phyloP scores from a whole-genome alignment of 2,329 filamentous ascomycete species.

The Cladosporium sp. region DNA sequence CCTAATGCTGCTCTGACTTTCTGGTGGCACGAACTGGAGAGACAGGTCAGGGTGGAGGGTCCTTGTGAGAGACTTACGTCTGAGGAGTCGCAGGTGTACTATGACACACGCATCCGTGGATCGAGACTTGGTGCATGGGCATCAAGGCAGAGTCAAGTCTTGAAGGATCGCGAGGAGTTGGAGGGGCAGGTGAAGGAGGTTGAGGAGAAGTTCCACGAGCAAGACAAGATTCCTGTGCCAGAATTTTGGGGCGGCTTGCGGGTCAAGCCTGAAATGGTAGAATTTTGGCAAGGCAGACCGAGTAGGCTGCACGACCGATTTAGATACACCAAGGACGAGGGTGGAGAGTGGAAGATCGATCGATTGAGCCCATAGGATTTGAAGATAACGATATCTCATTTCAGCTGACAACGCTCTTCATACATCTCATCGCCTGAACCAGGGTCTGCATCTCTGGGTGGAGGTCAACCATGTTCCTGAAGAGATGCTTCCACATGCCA shows the following conservation, averaged over 20 bases:
- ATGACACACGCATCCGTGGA: conserved; percentile 69
- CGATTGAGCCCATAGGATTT: conserved; percentile 69
- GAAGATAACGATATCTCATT: neutral
- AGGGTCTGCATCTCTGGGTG: too few relatives aligned
- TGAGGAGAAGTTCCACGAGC: conserved; percentile 72
- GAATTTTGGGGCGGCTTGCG: conserved; percentile 93
- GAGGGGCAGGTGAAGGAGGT: conserved; percentile 76
- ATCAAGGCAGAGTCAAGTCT: conserved; percentile 79
- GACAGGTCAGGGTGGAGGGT: conserved; percentile 91
- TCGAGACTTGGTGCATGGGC: conserved; percentile 91
- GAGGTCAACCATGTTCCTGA: too few relatives aligned
- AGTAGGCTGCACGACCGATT: conserved; percentile 94
- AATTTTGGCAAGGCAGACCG: conserved; percentile 94
- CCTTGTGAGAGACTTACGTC: conserved; percentile 63
- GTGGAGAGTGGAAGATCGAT: conserved; percentile 55
- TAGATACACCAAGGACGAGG: conserved; percentile 67
- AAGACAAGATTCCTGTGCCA: conserved; percentile 82
- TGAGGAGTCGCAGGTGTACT: conserved; percentile 72
- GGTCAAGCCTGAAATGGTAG: conserved; percentile 79
- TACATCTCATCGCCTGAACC: neutral
- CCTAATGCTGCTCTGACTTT: conserved; percentile 82
- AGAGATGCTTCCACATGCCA: too few relatives aligned
- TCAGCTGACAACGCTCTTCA: neutral
- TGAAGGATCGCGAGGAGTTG: conserved; percentile 70
- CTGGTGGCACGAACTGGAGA: conserved; percentile 82